Percentiles rank a stretch among this genome's conserved stretches.
phyloP scores from a whole-genome alignment of 257 asterid genomes.

The Solanum medicagineum region DNA sequence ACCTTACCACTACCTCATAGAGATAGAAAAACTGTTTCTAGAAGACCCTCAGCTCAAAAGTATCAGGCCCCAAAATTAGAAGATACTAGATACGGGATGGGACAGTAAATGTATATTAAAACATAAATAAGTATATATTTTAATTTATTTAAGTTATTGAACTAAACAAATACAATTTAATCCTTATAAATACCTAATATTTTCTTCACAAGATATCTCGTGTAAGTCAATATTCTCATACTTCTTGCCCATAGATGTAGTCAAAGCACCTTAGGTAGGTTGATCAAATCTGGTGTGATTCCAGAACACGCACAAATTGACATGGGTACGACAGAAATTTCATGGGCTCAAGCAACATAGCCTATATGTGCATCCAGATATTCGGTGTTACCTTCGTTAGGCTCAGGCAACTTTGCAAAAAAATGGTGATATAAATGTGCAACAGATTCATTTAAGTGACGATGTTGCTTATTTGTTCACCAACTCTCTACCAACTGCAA shows the following conservation, averaged over 20 bases:
- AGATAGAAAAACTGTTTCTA: too few species aligned
- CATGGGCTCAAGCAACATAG: background rate
- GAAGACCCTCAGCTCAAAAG: too few species aligned
- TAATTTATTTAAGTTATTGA: background rate
- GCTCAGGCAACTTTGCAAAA: too few species aligned
- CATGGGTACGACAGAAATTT: background rate
- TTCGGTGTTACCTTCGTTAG: background rate
- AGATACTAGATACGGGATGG: background rate
- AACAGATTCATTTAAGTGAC: too few species aligned
- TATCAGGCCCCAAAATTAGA: too few species aligned
- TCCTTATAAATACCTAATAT: background rate
- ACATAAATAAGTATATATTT: background rate
- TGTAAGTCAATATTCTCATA: background rate
- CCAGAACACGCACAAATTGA: background rate
- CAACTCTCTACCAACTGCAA: too few species aligned
- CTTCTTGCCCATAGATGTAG: background rate
- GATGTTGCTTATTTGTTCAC: too few species aligned
- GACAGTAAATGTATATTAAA: background rate
- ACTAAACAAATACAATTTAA: background rate
- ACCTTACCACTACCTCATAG: too few species aligned
- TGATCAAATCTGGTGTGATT: background rate
- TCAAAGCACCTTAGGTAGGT: background rate
- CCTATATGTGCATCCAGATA: background rate
- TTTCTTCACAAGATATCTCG: background rate
- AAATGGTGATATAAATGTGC: too few species aligned